Evolutionary conservation across 2,329 filamentous ascomycete genomes (phyloP), one percentile per base, ranked within the genome.

Genomic region (Fusarium sp.): DNA sequence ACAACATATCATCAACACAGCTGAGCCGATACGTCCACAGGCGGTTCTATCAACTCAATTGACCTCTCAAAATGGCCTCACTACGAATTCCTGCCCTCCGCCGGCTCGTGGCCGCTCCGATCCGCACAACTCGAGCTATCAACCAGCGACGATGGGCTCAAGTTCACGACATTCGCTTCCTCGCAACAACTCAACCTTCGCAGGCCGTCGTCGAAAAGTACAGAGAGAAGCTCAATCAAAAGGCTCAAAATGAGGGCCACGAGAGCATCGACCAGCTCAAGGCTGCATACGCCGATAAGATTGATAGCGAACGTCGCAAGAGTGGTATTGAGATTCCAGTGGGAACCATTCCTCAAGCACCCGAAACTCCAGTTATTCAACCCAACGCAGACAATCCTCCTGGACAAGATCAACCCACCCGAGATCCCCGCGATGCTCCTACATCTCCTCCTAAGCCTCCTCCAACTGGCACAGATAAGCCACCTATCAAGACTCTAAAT

Each of bases 131-230:
- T 28, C 77, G 77, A 66, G 74, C 75, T 55, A 70, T 77, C 57
- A 78, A 82, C 71, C 95, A 98, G 80, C 89, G 91, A 57, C 89
- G 94, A 78, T 97, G 93, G 92, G 95, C 95, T 3, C 93, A 93
- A 75, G 94, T 98, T 29, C 93, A 97, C 80, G 93, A 98, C 80
- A 90, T 97, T 47, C 93, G 94, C 69, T 97, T 95, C 84, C 87
- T 97, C 44, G 92, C 92, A 65, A 96, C 93, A 18, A 92, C 94
- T 66, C 88, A 88, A 60, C 84, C 88, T 59, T 85, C 90, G 46
- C 86, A 88, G 60, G 85, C 86, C 73, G 84, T 98, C 38, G 78
- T 93, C 69, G 93, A 97, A 69, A 97, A 93, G 80, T 99, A 99
- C 84, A 89, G 88, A 73, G 87, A 91, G 59, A 97, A 97, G 83